Evolutionary conservation across 768 basidiomycete species (phyloP), one percentile per base, ranked within the genome.

Genomic region (Psilocybe tampanensis): DNA sequence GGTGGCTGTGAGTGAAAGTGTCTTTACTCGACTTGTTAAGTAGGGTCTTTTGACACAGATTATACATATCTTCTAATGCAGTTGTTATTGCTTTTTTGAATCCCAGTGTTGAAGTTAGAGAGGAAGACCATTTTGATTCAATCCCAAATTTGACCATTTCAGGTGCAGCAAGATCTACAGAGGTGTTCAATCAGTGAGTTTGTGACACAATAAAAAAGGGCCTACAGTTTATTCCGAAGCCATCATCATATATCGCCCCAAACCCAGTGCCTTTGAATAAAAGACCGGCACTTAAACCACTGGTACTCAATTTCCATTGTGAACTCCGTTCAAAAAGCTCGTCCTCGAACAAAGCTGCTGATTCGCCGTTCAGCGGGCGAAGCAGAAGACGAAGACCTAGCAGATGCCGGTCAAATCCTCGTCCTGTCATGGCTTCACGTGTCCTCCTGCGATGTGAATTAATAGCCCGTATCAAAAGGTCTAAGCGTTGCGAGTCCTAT

Each of bases 201-300:
- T 2, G 39, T 8, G 45, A 47, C 50, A 13, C 15, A 24, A 58
- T 19, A 45, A 23, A 42, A 33, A 21, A 36, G 8, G 3, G 79
- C 90, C 65, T 68, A 94, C 94, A 98, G 68, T 93, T 96, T 64
- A 97, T 89, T 1, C 95, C 95, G 76, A 95, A 96, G 8, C 95
- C 95, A 74, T 95, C 88, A 39, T 83, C 79, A 73, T 86, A 94
- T 9, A 78, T 73, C 2, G 94, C 75, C 3, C 95, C 95, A 70
- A 97, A 97, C 3, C 95, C 95, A 8, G 95, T 97, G 1, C 95
- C 95, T 47, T 85, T 84, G 76, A 97, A 98, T 36, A 88, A 76
- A 61, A 86, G 81, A 0, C 95, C 95, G 22, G 90, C 89, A 71
- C 90, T 94, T 61, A 97, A 70, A 7, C 90, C 94, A 72, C 92